Percentiles rank a stretch among this genome's conserved stretches.
Conservation (phyloP, 345 rosid genomes). For the Stellera chamaejasme region DNA sequence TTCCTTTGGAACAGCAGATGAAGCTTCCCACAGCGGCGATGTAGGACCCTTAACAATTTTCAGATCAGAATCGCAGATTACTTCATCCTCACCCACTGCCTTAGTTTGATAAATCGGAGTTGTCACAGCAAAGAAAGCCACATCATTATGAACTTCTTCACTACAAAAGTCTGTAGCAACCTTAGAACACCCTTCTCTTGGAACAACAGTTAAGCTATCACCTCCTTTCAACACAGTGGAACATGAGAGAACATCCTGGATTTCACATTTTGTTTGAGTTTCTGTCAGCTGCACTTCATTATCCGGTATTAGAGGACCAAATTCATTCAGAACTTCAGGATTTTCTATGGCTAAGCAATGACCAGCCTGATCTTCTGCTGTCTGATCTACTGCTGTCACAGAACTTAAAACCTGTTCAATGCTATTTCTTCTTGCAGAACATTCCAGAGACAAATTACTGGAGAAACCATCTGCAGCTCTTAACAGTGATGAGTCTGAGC, state of each 20-base stretch:
- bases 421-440: constrained; percentile 17
- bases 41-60: constrained; percentile 7
- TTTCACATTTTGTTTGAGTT: background rate
- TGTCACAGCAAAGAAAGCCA: constrained; percentile 3
- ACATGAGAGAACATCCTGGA: constrained; percentile 20
- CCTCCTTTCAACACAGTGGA: constrained; percentile 16
- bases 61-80: constrained; percentile 3
- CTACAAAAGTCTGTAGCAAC: constrained; percentile 13
- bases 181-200: constrained; percentile 14
- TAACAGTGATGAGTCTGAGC: constrained; percentile 22
- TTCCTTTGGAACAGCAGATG: constrained; percentile 19
- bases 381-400: constrained; percentile 3
- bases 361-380: constrained; percentile 6
- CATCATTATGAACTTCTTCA: constrained; percentile 13
- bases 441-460: constrained; percentile 14
- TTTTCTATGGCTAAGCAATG: constrained; percentile 4
- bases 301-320: constrained; percentile 8
- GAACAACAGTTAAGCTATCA: constrained; percentile 17
- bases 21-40: constrained; percentile 16
- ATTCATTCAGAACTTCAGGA: constrained; percentile 18
- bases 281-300: constrained; percentile 12
- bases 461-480: constrained; percentile 19
- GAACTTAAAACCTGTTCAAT: constrained; percentile 5
- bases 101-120: constrained; percentile 5
- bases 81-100: constrained; percentile 9